Percentiles rank a stretch among this genome's conserved stretches.
Evolutionary conservation across 352 stramenopile genomes (phyloP).

Genomic region (Sclerospora graminicola): DNA sequence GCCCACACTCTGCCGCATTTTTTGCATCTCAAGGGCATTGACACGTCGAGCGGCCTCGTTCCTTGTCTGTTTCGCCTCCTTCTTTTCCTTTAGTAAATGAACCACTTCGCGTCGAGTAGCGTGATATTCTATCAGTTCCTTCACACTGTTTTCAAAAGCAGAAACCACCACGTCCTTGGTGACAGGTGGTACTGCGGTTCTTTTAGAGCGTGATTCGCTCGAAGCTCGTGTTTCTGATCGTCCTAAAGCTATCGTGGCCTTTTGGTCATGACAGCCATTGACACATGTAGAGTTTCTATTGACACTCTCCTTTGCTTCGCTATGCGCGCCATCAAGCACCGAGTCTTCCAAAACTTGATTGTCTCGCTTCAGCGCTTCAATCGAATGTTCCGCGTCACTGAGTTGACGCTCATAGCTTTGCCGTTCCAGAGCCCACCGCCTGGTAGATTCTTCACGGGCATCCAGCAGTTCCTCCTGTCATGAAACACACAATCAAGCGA

Average conservation of each 20-base stretch:
- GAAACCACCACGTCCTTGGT: conserved; percentile 8
- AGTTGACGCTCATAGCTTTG: conserved; percentile 60
- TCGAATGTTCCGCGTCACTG: conserved; percentile 46
- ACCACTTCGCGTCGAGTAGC: conserved; percentile 45
- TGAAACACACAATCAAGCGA: background rate
- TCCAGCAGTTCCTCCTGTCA: conserved; percentile 47
- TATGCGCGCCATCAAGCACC: conserved; percentile 24
- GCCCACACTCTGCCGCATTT: conserved; percentile 60
- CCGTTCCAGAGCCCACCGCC: conserved; percentile 57
- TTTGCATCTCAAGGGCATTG: conserved; percentile 79
- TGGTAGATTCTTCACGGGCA: conserved; percentile 44
- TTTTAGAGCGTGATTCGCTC: conserved; percentile 2
- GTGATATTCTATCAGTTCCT: conserved; percentile 48
- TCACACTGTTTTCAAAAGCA: conserved; percentile 44
- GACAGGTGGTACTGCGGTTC: conserved; percentile 1
- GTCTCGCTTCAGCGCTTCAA: conserved; percentile 41
- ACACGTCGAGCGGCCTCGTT: too few relatives aligned
- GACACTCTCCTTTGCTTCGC: too few relatives aligned
- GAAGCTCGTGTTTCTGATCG: conserved; percentile 1
- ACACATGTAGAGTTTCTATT: too few relatives aligned
- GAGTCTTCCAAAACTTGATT: conserved; percentile 54
- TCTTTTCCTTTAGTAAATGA: conserved; percentile 55
- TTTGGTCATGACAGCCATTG: too few relatives aligned
- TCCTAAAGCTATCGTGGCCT: too few relatives aligned
- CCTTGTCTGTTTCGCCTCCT: conserved; percentile 43